Base-by-base conservation (phyloP, 2,329 filamentous ascomycete species). In the Podosphaera xanthii region DNA sequence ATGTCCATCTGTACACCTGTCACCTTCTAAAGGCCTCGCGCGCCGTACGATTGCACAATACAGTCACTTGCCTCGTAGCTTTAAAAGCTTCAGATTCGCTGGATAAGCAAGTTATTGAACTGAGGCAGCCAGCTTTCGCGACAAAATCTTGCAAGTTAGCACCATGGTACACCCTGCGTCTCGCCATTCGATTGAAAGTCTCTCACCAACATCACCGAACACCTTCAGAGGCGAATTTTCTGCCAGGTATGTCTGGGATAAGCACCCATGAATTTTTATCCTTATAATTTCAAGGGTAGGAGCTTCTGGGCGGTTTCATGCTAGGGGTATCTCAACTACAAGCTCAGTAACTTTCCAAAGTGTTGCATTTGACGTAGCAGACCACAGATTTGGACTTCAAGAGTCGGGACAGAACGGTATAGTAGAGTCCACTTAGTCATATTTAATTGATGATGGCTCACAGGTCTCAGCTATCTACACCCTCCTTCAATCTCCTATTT, bases 401-500 rank as follows among this genome's bases (percentile, higher is more conserved):
- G 89, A 95, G 71, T 80, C 82, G n/a, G 82, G 84, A 9, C 86
- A 90, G 66, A 96, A 95, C 78, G 89, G 84, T 86, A 70, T 36
- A 70, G 69, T 59, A 8, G 14, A 12, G 46, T 6, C 2, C 34
- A 49, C 22, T 36, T 8, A 9, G 31, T 3, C 31, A 30, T 12
- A 50, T 52, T 58, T 36, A 40, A 59, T 42, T 30, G 9, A 40
- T 44, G 31, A 35, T 34, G 42, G 31, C 60, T 63, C 31, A 67
- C 58, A 54, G 59, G 30, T 35, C 59, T 10, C 63, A 87, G 86
- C 92, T 62, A 97, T 97, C 65, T 95, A 90, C 7, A 94, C 88
- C 0, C 77, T 97, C n/a, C 78, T 97, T 3, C 87, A 94, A 68
- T 84, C 88, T 35, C 87, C 91, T 2, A 94, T 95, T 64, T 82